These are phyloP conservation scores for Phycomyces nitens DNA, from an alignment of 192 early-diverging fungal genomes.

Conservation along the genomic window DNA sequence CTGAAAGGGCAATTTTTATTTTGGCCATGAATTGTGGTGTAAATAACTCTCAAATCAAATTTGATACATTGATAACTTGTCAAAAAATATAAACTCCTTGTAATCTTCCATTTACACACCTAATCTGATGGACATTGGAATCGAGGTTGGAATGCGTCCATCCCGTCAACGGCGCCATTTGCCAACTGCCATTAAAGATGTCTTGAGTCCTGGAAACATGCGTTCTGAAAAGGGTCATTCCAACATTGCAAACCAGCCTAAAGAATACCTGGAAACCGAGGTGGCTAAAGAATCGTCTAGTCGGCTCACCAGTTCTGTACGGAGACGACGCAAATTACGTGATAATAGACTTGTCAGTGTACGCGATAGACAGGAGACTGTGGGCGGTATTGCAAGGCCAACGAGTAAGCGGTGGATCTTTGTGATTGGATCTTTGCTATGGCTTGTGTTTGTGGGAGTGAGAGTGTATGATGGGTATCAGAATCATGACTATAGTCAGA, in stretches of 20 bases:
- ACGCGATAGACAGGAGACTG: neutral
- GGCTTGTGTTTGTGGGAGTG: neutral
- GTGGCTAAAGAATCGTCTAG: no score
- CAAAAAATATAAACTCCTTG: no score
- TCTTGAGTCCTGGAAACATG: neutral
- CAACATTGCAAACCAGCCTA: neutral
- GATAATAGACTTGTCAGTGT: neutral
- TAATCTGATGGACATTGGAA: neutral
- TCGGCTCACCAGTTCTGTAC: no score
- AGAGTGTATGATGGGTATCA: neutral
- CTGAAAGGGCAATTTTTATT: no score
- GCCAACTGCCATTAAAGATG: neutral
- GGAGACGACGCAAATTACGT: no score
- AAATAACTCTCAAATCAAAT: no score
- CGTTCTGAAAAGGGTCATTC: neutral
- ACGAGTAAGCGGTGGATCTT: neutral
- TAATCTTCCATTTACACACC: no score
- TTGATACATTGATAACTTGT: no score
- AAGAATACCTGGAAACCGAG: no score
- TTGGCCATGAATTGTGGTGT: no score
- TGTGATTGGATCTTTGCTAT: neutral
- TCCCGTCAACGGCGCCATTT: constrained; percentile 17
- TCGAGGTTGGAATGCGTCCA: constrained; percentile 13
- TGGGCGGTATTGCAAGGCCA: neutral
- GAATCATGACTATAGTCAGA: neutral